Percentiles rank a stretch among this genome's conserved stretches.
Conservation (phyloP, 2,329 filamentous ascomycete species). For the Cytospora piceae region DNA sequence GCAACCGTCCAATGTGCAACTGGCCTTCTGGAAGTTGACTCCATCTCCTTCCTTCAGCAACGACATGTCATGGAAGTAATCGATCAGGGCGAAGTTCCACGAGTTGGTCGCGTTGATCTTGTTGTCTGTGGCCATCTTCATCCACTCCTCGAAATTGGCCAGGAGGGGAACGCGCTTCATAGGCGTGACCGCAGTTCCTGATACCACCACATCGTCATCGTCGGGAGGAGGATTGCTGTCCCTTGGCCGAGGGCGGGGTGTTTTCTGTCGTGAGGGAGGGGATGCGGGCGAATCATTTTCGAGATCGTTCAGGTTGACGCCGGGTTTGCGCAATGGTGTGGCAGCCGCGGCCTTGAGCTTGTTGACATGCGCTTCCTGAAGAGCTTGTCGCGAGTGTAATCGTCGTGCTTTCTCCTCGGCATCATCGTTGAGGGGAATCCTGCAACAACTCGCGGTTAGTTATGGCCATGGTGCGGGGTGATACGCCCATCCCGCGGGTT, state of each 20-base stretch:
- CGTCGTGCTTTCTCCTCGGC: conserved; percentile 87
- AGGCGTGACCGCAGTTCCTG: conserved; percentile 80
- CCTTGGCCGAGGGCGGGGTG: conserved; percentile 48
- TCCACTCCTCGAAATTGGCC: conserved; percentile 99
- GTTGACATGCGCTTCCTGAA: conserved; percentile 89
- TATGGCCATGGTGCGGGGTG: background rate
- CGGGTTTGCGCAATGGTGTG: conserved; percentile 69
- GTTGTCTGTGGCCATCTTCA: conserved; percentile 99
- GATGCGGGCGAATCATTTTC: conserved; percentile 61
- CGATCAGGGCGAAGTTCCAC: conserved; percentile 99
- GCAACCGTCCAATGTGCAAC: conserved; percentile 94
- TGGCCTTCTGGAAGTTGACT: conserved; percentile 98
- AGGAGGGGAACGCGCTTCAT: conserved; percentile 96
- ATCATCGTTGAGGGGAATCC: conserved; percentile 96
- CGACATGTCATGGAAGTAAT: conserved; percentile 99
- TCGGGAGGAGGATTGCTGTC: conserved; percentile 39
- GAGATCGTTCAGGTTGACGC: conserved; percentile 60
- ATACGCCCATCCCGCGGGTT: background rate
- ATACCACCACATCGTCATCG: conserved; percentile 67
- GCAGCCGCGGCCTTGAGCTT: conserved; percentile 80
- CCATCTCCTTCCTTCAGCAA: conserved; percentile 93
- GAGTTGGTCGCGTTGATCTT: conserved; percentile 98
- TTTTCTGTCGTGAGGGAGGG: conserved; percentile 51
- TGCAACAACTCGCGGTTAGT: conserved; percentile 42
- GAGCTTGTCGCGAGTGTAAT: conserved; percentile 82